A percentile compares a stretch with the other conserved stretches of the same genome.
phyloP scores from a whole-genome alignment of 2,329 filamentous ascomycete species.

The Colletotrichum sp. region DNA sequence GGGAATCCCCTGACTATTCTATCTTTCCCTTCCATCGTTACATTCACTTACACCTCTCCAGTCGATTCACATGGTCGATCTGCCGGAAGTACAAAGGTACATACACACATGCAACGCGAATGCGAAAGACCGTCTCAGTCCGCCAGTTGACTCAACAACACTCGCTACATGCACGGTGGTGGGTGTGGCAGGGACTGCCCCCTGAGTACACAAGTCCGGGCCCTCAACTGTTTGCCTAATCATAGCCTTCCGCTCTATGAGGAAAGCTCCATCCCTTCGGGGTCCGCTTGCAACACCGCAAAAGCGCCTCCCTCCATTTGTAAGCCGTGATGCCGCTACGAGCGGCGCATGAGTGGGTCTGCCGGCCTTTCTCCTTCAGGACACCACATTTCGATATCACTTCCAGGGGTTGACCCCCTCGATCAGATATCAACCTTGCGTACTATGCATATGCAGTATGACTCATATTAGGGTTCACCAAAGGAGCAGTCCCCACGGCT shows the following conservation, averaged over 20 bases:
- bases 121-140: neutral
- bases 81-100: neutral
- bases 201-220: neutral
- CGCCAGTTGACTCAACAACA: neutral
- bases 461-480: neutral
- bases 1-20: neutral
- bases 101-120: neutral
- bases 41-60: neutral
- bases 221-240: neutral
- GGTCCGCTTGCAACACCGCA: constrained; percentile 15
- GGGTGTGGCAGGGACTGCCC: neutral
- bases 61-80: neutral
- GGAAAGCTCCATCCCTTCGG: neutral
- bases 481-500: neutral
- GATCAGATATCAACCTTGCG: neutral
- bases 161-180: neutral
- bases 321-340: constrained; percentile 4
- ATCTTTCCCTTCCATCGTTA: neutral
- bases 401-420: neutral
- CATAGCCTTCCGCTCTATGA: neutral
- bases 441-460: neutral
- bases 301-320: neutral
- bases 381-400: neutral
- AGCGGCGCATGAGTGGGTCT: constrained; percentile 1
- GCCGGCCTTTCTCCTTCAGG: neutral